phyloP scores from a whole-genome alignment of 140 eudicot genomes.

The Cichorium intybus region DNA sequence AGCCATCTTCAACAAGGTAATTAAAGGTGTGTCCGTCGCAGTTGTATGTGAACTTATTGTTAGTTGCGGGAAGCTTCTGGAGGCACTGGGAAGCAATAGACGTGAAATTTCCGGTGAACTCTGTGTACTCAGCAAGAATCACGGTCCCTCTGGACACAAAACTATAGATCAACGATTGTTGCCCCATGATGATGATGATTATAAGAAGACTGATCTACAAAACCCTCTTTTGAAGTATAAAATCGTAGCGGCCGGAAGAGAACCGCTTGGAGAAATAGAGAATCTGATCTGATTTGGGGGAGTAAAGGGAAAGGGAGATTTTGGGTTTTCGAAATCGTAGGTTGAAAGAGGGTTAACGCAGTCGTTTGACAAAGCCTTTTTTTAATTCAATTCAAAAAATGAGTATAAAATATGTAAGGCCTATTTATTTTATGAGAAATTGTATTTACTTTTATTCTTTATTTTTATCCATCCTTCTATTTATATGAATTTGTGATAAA shows the following conservation, averaged over 20 bases:
- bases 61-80: conserved; percentile 53
- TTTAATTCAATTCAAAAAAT: not conserved
- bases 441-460: too few relatives aligned
- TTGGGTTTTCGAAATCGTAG: conserved; percentile 21
- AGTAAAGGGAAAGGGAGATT: conserved; percentile 3
- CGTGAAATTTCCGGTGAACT: conserved; percentile 50
- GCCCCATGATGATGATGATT: conserved; percentile 25
- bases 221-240: not conserved
- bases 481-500: too few relatives aligned
- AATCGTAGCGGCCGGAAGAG: conserved; percentile 11
- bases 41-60: conserved; percentile 42
- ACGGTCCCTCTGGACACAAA: conserved; percentile 46
- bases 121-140: conserved; percentile 42
- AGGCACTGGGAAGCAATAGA: conserved; percentile 47
- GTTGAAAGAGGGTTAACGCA: not conserved
- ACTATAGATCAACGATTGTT: conserved; percentile 44
- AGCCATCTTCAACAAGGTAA: conserved; percentile 50
- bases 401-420: not conserved
- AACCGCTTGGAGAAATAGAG: not conserved
- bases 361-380: not conserved
- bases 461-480: too few relatives aligned
- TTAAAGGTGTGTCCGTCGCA: conserved; percentile 46
- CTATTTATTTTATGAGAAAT: not conserved
- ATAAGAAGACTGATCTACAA: not conserved
- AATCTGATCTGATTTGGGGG: not conserved